Base-by-base conservation (phyloP, 2,329 filamentous ascomycete species). In the Mycosphaerelloides madeirae region DNA sequence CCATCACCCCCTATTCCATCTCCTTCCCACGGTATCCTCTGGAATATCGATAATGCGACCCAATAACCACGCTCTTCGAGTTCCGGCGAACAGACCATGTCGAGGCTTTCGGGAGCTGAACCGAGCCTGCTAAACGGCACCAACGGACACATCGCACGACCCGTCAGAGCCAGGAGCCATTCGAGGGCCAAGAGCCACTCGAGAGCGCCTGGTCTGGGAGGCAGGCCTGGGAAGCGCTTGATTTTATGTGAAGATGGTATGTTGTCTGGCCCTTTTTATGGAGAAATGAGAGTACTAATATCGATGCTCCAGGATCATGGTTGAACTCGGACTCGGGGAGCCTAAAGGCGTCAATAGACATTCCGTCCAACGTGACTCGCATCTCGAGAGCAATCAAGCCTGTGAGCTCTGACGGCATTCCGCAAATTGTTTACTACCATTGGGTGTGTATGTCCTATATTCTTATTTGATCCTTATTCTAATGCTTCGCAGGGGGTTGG, bases 371-470 rank as follows among this genome's bases (percentile, higher is more conserved):
- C 53, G 68, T 76, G 28, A 75, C 72, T 0, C 64, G 73, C 3
- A 65, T 77, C 15, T 67, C 68, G 7, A 64, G 73, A 48, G 73
- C 74, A 13, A 73, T 77, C 52, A 72, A 71, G 43, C 63, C 70
- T 8, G 62, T 70, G 40, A 71, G 66, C 53, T 62, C 64, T 20
- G 71, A 75, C 55, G 70, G 71, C 6, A 67, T 75, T 12, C 69
- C 69, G 8, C 74, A 77, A 50, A 66, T 77, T 20, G 69, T 73
- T 3, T 74, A 73, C 52, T 77, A 77, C 52, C 71, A 75, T 37
- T 68, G 65, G 39, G 22, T 25, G 9, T 25, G 22, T 25, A n/a
- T n/a, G n/a, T n/a, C n/a, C n/a, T n/a, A n/a, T n/a, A n/a, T n/a
- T n/a, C n/a, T n/a, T n/a, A n/a, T n/a, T n/a, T n/a, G n/a, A n/a